Evolutionary conservation across 1,284 basidiomycete genomes (phyloP).

Genomic region (Ceratorhiza oryzae-sativae): DNA sequence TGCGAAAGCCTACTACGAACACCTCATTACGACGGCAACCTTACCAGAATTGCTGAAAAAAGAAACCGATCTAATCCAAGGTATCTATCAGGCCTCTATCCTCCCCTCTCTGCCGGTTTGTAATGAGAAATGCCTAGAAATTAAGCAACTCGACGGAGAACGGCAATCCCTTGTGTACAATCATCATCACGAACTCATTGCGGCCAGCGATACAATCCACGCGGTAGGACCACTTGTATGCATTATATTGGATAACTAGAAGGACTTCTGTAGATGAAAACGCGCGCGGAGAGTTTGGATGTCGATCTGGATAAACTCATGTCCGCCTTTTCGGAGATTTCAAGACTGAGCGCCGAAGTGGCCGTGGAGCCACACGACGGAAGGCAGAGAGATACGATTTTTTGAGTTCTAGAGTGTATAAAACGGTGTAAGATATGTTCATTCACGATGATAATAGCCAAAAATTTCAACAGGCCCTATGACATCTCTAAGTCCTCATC

Average conservation of each 20-base stretch:
- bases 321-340: conserved; percentile 83
- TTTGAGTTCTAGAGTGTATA: background rate
- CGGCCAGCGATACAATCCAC: conserved; percentile 88
- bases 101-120: background rate
- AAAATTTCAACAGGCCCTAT: too few relatives aligned
- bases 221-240: conserved; percentile 60
- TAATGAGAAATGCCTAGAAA: conserved; percentile 60
- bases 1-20: conserved; percentile 81
- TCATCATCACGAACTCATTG: conserved; percentile 92
- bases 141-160: conserved; percentile 85
- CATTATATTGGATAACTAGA: background rate
- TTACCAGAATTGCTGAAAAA: conserved; percentile 72
- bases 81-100: too few relatives aligned
- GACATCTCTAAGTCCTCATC: conserved; percentile 72
- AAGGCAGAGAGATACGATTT: background rate
- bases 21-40: conserved; percentile 79
- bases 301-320: conserved; percentile 80
- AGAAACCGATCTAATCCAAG: conserved; percentile 78
- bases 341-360: conserved; percentile 74
- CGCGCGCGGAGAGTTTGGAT: conserved; percentile 80
- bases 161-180: conserved; percentile 92
- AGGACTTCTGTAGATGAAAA: conserved; percentile 70
- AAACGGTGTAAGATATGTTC: conserved; percentile 1
- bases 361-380: conserved; percentile 54
- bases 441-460: conserved; percentile 18